Conservation (phyloP, 306 rosid genomes). For the Cicer cuneatum region DNA sequence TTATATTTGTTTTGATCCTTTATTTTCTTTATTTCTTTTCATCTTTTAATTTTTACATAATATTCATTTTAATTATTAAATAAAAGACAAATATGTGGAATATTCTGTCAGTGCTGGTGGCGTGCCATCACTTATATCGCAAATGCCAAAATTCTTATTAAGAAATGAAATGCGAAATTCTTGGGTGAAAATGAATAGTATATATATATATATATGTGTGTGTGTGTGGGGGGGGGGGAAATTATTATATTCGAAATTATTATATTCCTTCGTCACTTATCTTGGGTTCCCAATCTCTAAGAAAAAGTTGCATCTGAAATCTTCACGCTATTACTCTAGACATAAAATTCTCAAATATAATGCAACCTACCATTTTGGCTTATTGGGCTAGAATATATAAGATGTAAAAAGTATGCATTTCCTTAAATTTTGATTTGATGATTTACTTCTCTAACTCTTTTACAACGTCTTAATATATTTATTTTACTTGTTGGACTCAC, state of each 20-base stretch:
- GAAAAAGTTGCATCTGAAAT: too few species aligned
- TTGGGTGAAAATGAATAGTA: neutral
- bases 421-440: neutral
- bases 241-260: neutral
- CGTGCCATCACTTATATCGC: neutral
- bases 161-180: neutral
- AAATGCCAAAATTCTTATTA: neutral
- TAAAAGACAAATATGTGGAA: neutral
- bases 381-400: neutral
- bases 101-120: slow-evolving; percentile 12
- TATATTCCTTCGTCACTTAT: too few species aligned
- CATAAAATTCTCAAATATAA: neutral
- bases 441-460: neutral
- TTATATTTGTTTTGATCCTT: too few species aligned
- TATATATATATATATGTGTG: neutral
- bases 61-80: too few species aligned
- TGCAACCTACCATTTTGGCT: neutral
- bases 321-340: too few species aligned
- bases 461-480: neutral
- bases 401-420: too few species aligned
- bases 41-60: too few species aligned
- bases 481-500: neutral
- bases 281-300: too few species aligned
- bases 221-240: too few species aligned
- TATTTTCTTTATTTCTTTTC: too few species aligned